Conservation (phyloP, 2,329 filamentous ascomycete species). For the Ascochyta pisi region DNA sequence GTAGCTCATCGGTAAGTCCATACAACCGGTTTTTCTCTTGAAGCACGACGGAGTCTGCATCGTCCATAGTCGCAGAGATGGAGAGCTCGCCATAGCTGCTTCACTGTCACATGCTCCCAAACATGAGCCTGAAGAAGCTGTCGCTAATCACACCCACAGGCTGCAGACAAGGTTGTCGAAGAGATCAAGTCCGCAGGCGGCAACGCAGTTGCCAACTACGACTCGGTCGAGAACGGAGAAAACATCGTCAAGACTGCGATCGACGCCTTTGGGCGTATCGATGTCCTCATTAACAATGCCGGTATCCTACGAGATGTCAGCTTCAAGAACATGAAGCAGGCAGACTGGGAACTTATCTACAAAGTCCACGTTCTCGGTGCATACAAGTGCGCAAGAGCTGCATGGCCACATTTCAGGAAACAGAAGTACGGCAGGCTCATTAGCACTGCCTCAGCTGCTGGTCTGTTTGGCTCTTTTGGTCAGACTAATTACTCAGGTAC, state of each 20-base stretch:
- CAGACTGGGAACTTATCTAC: conserved; percentile 95
- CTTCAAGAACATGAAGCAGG: conserved; percentile 98
- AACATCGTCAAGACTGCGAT: conserved; percentile 92
- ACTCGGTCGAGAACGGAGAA: conserved; percentile 91
- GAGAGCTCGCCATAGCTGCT: not conserved
- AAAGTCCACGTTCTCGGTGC: conserved; percentile 90
- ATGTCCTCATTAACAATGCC: conserved; percentile 97
- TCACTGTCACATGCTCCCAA: conserved; percentile 4
- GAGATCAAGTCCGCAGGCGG: conserved; percentile 88
- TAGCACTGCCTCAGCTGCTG: conserved; percentile 95
- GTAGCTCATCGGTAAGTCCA: conserved; percentile 75
- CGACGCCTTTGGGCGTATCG: conserved; percentile 81
- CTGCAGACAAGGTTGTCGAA: conserved; percentile 81
- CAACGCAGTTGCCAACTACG: conserved; percentile 97
- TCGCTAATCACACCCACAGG: conserved; percentile 56
- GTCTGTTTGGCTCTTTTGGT: conserved; percentile 93
- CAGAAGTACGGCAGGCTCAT: conserved; percentile 98
- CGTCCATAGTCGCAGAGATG: no score
- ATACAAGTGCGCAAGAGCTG: conserved; percentile 93
- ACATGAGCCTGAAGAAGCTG: not conserved
- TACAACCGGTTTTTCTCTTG: no score
- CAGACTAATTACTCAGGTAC: conserved; percentile 90
- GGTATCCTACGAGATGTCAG: conserved; percentile 93
- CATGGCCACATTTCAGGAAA: conserved; percentile 97
- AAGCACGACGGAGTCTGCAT: not conserved